phyloP scores from a whole-genome alignment of 2,329 filamentous ascomycete species.

The Knufia fluminis region DNA sequence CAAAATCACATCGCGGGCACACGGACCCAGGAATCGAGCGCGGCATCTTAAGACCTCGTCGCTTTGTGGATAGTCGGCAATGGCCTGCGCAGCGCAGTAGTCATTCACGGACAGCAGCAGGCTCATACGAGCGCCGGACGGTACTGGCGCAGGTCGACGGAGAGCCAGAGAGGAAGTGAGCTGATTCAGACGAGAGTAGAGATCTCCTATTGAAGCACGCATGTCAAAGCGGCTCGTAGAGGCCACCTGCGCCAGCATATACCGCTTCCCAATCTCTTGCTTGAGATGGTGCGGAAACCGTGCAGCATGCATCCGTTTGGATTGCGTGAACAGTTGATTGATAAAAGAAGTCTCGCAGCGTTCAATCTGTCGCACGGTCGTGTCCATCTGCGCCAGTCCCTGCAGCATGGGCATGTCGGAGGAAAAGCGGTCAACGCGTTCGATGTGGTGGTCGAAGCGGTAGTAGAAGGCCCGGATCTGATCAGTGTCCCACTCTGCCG shows the following conservation, averaged over 20 bases:
- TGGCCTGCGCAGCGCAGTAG: not conserved
- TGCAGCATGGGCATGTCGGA: too few species aligned
- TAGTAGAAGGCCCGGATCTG: slow-evolving; percentile 2
- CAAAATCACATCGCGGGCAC: not conserved
- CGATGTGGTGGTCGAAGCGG: slow-evolving; percentile 1
- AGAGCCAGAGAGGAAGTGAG: not conserved
- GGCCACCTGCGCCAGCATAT: not conserved
- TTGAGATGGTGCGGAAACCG: not conserved
- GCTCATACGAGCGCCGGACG: not conserved
- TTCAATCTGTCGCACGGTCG: slow-evolving; percentile 2
- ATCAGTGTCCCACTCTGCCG: not conserved
- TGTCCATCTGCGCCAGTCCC: not conserved
- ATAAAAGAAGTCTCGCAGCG: slow-evolving; percentile 4
- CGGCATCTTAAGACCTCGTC: not conserved
- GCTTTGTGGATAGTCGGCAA: slow-evolving; percentile 1
- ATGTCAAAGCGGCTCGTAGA: not conserved
- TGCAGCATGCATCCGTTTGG: not conserved
- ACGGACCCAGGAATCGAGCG: not conserved
- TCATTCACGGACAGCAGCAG: not conserved
- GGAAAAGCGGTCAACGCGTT: not conserved
- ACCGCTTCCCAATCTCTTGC: not conserved
- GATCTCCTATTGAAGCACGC: not conserved
- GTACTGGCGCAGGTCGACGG: not conserved
- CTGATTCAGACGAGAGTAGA: not conserved
- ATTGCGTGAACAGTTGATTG: not conserved